Evolutionary conservation across 495 filamentous ascomycete genomes (phyloP).

Genomic region (Bryoglossum gracile): DNA sequence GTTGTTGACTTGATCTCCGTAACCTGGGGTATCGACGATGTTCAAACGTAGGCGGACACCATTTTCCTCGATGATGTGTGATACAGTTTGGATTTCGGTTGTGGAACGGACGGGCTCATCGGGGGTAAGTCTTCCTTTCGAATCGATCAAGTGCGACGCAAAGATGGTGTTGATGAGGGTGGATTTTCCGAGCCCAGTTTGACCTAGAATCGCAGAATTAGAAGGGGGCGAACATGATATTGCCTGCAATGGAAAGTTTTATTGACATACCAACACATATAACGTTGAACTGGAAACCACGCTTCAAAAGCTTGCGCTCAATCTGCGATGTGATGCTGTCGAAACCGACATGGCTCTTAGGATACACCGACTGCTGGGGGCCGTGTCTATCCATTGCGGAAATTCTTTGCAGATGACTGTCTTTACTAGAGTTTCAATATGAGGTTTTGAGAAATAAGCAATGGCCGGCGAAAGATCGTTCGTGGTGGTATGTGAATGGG

Average conservation of each 20-base stretch:
- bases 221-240: too few species aligned
- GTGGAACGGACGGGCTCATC: conserved; percentile 90
- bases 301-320: conserved; percentile 98
- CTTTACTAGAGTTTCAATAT: too few species aligned
- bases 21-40: conserved; percentile 96
- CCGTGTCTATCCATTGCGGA: conserved; percentile 23
- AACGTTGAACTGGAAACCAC: conserved; percentile 99
- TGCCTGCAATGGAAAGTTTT: too few species aligned
- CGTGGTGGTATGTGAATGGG: conserved; percentile 6
- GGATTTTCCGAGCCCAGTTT: conserved; percentile 97
- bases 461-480: conserved; percentile 14
- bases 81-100: conserved; percentile 95
- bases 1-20: conserved; percentile 99
- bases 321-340: conserved; percentile 98
- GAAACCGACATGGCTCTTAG: conserved; percentile 96
- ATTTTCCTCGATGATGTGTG: conserved; percentile 99
- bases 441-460: conserved; percentile 4
- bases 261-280: conserved; percentile 98
- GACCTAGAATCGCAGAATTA: too few species aligned
- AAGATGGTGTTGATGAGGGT: conserved; percentile 99
- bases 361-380: conserved; percentile 58
- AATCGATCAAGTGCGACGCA: conserved; percentile 97
- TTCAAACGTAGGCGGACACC: conserved; percentile 94
- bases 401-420: conserved; percentile 22
- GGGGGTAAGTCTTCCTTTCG: conserved; percentile 87